Conservation (phyloP, 352 stramenopile genomes). For the Phytophthora tubulina region DNA sequence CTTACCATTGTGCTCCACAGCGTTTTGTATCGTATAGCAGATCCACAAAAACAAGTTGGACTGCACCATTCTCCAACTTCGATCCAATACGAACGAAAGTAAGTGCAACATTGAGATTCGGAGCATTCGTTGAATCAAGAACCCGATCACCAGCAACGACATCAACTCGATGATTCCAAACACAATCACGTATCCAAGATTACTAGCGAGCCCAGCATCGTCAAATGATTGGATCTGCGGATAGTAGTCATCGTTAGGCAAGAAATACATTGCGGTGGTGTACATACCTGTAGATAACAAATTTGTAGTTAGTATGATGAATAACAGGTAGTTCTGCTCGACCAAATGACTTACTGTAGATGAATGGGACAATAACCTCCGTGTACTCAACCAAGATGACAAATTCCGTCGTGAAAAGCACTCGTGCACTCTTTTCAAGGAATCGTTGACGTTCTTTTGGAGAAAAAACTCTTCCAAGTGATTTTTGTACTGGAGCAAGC, state of each 20-base stretch:
- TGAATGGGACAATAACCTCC: constrained; percentile 47
- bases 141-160: constrained; percentile 24
- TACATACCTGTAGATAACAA: constrained; percentile 29
- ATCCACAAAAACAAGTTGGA: constrained; percentile 23
- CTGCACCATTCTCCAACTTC: constrained; percentile 16
- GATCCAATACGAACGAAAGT: constrained; percentile 53
- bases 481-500: constrained; percentile 1
- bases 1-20: constrained; percentile 16
- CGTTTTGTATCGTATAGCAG: constrained; percentile 22
- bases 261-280: constrained; percentile 38
- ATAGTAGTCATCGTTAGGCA: constrained; percentile 46
- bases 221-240: constrained; percentile 40
- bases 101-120: constrained; percentile 39
- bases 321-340: too few species aligned
- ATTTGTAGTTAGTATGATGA: neutral
- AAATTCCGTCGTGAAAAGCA: constrained; percentile 49
- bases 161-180: constrained; percentile 44
- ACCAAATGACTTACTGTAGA: constrained; percentile 43
- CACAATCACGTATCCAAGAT: constrained; percentile 39
- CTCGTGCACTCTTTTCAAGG: constrained; percentile 20
- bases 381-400: constrained; percentile 47
- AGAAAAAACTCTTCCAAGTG: constrained; percentile 5
- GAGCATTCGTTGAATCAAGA: constrained; percentile 33
- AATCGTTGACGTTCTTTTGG: constrained; percentile 23
- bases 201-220: constrained; percentile 4